A percentile compares a stretch with the other conserved stretches of the same genome.
Conservation (phyloP, 257 asterid species). For the Salvia hispanica region DNA sequence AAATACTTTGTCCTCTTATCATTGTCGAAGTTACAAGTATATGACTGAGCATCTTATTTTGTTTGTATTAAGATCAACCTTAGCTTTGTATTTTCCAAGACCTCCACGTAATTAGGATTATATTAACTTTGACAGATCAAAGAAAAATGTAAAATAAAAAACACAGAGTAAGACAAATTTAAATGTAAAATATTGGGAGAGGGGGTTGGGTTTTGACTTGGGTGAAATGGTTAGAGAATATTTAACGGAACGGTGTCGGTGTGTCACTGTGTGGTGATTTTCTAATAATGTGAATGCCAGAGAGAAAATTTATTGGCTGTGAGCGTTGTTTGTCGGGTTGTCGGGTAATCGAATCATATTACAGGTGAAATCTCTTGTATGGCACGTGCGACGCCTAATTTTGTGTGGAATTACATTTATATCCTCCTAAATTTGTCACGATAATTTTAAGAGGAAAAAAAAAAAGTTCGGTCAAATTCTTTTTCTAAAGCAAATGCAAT, state of each 20-base stretch:
- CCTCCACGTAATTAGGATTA: background rate
- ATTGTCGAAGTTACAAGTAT: background rate
- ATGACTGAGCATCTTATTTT: slow-evolving; percentile 3
- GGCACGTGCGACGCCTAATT: slow-evolving; percentile 27
- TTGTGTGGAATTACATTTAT: background rate
- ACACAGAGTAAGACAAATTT: slow-evolving; percentile 25
- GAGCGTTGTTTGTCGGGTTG: slow-evolving; percentile 34
- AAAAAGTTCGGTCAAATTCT: no score
- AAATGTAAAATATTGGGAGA: background rate
- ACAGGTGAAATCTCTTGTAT: slow-evolving; percentile 25
- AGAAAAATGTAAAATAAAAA: background rate
- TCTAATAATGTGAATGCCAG: slow-evolving; percentile 30
- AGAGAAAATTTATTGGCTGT: slow-evolving; percentile 25
- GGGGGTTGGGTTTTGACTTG: slow-evolving; percentile 20
- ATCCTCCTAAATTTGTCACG: background rate
- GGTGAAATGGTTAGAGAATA: slow-evolving; percentile 22
- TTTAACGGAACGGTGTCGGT: slow-evolving; percentile 38
- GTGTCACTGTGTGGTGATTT: slow-evolving; percentile 8
- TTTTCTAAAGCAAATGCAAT: no score
- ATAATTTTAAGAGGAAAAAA: background rate
- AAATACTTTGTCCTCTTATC: slow-evolving; percentile 30
- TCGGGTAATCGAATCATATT: slow-evolving; percentile 33
- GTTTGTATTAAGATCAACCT: slow-evolving; percentile 23
- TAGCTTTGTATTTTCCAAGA: slow-evolving; percentile 18
- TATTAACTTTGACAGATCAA: background rate